Evolutionary conservation across 164 flowering plant species (phyloP).

Genomic region (Chloranthus sessilifolius): DNA sequence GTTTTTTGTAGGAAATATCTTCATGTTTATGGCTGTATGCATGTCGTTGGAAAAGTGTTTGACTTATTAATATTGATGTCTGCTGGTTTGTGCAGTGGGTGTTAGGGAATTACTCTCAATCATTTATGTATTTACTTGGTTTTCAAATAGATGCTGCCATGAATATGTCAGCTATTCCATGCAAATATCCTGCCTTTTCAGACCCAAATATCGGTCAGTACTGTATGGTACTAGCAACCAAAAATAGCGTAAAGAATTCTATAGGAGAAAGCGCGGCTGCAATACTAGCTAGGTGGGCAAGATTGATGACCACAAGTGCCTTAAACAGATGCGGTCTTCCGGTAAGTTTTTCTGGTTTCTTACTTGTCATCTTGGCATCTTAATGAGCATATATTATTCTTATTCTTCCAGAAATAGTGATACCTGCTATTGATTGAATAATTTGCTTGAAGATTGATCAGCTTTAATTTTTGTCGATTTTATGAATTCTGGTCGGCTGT

Average conservation of each 20-base stretch:
- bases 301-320: slow-evolving; percentile 58
- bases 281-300: slow-evolving; percentile 63
- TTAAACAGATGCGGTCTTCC: slow-evolving; percentile 77
- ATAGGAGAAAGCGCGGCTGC: slow-evolving; percentile 68
- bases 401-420: background rate
- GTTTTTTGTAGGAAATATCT: background rate
- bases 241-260: slow-evolving; percentile 66
- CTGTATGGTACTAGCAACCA: slow-evolving; percentile 56
- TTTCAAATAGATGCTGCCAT: slow-evolving; percentile 19
- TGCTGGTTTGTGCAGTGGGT: slow-evolving; percentile 66
- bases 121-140: slow-evolving; percentile 55
- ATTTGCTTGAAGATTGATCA: too few relatives aligned
- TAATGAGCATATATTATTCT: background rate
- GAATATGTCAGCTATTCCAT: slow-evolving; percentile 21
- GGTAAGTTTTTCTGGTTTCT: slow-evolving; percentile 46
- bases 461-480: too few relatives aligned
- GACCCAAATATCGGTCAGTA: slow-evolving; percentile 82
- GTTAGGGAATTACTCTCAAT: slow-evolving; percentile 62
- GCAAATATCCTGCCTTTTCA: slow-evolving; percentile 35
- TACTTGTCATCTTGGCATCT: slow-evolving; percentile 1
- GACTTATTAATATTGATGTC: slow-evolving; percentile 7
- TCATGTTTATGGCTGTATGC: slow-evolving; percentile 1
- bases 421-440: background rate
- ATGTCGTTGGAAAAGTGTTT: background rate
- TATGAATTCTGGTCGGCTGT: too few relatives aligned